These are phyloP conservation scores for Cornus kousa DNA, from an alignment of 148 eudicot genomes.

Conservation along the genomic window DNA sequence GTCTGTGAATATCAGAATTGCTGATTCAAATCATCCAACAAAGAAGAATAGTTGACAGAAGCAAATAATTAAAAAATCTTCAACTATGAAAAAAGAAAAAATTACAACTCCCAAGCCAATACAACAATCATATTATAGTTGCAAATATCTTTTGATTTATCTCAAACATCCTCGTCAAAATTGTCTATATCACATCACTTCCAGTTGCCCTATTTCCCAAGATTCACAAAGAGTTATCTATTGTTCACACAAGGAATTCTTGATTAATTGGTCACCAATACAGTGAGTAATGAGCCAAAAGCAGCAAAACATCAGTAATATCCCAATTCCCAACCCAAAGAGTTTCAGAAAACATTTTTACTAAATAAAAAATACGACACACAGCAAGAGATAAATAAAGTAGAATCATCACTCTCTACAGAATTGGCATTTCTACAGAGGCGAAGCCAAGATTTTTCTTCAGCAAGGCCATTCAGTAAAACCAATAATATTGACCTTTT, in stretches of 20 bases:
- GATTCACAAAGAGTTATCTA: background rate
- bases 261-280: background rate
- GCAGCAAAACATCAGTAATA: background rate
- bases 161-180: too few relatives aligned
- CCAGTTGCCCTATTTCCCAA: background rate
- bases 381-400: background rate
- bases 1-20: too few relatives aligned
- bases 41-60: background rate
- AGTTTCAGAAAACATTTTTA: background rate
- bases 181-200: too few relatives aligned
- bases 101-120: background rate
- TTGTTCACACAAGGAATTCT: background rate
- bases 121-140: too few relatives aligned
- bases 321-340: background rate
- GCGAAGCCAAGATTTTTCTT: too few relatives aligned
- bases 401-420: background rate
- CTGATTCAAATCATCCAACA: too few relatives aligned
- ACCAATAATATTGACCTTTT: too few relatives aligned
- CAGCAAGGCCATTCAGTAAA: too few relatives aligned
- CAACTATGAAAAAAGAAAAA: background rate
- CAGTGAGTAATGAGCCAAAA: background rate
- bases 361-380: background rate
- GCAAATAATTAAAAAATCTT: background rate
- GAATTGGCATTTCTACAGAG: too few relatives aligned
- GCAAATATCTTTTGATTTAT: too few relatives aligned